Percentiles rank a stretch among this genome's conserved stretches.
phyloP scores from a whole-genome alignment of 78 protist species.

The Anaeramoeba ignava region DNA sequence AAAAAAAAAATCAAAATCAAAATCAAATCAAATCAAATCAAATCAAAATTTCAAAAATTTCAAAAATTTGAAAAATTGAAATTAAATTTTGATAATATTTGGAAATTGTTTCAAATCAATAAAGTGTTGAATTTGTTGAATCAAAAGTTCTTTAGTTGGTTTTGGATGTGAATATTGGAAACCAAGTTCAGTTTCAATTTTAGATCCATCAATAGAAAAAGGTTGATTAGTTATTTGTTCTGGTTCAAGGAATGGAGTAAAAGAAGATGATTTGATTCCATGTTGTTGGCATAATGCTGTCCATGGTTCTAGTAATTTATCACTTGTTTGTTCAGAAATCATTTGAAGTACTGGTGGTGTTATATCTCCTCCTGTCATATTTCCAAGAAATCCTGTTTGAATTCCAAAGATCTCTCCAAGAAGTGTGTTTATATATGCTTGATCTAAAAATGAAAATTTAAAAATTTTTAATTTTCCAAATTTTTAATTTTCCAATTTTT shows the following conservation, averaged over 20 bases:
- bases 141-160: constrained; percentile 1
- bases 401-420: constrained; percentile 64
- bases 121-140: not conserved
- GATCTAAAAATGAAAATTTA: constrained; percentile 24
- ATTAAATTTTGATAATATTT: no score
- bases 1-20: no score
- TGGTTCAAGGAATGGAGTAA: constrained; percentile 76
- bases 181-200: constrained; percentile 50
- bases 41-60: no score
- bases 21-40: no score
- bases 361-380: constrained; percentile 31
- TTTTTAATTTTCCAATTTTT: no score
- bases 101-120: not conserved
- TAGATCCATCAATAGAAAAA: constrained; percentile 64
- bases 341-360: not conserved
- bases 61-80: no score
- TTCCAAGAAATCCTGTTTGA: constrained; percentile 63
- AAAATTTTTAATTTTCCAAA: no score
- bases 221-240: constrained; percentile 68
- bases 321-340: constrained; percentile 56
- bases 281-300: constrained; percentile 49
- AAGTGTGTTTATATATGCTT: constrained; percentile 38
- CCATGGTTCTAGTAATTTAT: constrained; percentile 85
- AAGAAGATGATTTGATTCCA: constrained; percentile 44
- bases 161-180: constrained; percentile 60